These are phyloP conservation scores for Nicotiana obtusifolia DNA, from an alignment of 257 asterid genomes.

Conservation along the genomic window DNA sequence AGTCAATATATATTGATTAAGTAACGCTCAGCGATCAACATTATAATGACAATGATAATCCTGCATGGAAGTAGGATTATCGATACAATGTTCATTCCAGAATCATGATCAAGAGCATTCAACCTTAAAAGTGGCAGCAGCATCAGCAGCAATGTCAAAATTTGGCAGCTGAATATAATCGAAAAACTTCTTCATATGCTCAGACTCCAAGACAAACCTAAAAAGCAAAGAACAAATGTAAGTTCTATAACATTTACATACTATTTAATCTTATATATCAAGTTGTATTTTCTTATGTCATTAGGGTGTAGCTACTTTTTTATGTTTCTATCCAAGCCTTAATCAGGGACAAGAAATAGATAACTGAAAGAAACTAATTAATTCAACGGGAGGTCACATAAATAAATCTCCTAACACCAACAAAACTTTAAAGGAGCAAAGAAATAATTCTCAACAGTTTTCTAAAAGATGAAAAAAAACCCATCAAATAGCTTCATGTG, in stretches of 20 bases:
- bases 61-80: background rate
- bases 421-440: background rate
- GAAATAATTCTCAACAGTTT: background rate
- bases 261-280: no score
- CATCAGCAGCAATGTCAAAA: conserved; percentile 70
- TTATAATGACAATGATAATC: background rate
- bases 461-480: background rate
- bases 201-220: conserved; percentile 67
- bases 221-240: conserved; percentile 11
- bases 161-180: conserved; percentile 58
- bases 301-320: background rate
- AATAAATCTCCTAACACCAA: background rate
- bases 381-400: background rate
- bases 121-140: conserved; percentile 77
- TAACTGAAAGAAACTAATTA: background rate
- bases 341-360: background rate
- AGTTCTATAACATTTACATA: no score
- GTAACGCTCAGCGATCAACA: background rate
- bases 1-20: background rate
- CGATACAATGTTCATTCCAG: background rate
- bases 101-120: conserved; percentile 8
- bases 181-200: conserved; percentile 68
- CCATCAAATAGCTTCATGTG: background rate
- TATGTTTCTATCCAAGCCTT: background rate
- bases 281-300: no score